Evolutionary conservation across 768 basidiomycete species (phyloP).

Genomic region (Lentinus tigrinus): DNA sequence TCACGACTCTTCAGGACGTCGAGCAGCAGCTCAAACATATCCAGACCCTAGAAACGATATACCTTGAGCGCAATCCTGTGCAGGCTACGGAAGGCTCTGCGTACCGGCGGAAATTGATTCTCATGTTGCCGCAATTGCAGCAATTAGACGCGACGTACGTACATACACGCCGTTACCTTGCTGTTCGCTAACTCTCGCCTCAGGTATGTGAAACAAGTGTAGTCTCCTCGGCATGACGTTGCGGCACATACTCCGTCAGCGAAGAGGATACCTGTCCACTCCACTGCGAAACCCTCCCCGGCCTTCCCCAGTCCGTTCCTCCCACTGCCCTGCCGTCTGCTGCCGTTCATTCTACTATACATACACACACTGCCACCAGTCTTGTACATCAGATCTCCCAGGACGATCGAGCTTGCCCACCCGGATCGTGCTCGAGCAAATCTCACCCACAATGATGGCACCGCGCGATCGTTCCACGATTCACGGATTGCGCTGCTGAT

Average conservation of each 20-base stretch:
- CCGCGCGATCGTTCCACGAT: constrained; percentile 12
- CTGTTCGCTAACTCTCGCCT: not conserved
- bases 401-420: constrained; percentile 11
- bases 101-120: constrained; percentile 87
- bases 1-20: constrained; percentile 66
- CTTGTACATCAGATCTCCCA: constrained; percentile 17
- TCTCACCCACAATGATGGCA: constrained; percentile 7
- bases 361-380: constrained; percentile 14
- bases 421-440: constrained; percentile 13
- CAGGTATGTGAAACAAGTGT: constrained; percentile 24
- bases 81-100: constrained; percentile 72
- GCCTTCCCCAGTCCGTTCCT: not conserved
- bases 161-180: not conserved
- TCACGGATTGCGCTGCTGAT: constrained; percentile 8
- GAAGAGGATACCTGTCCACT: not conserved
- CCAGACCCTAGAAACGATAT: constrained; percentile 75
- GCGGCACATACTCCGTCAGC: not conserved
- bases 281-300: not conserved
- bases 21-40: constrained; percentile 65
- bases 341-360: constrained; percentile 10
- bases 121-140: constrained; percentile 82
- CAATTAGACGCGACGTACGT: constrained; percentile 97
- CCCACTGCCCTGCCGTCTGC: not conserved
- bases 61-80: constrained; percentile 94
- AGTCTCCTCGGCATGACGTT: not conserved